These are phyloP conservation scores for Solanum paucissectum DNA, from an alignment of 257 asterid species.

Conservation along the genomic window DNA sequence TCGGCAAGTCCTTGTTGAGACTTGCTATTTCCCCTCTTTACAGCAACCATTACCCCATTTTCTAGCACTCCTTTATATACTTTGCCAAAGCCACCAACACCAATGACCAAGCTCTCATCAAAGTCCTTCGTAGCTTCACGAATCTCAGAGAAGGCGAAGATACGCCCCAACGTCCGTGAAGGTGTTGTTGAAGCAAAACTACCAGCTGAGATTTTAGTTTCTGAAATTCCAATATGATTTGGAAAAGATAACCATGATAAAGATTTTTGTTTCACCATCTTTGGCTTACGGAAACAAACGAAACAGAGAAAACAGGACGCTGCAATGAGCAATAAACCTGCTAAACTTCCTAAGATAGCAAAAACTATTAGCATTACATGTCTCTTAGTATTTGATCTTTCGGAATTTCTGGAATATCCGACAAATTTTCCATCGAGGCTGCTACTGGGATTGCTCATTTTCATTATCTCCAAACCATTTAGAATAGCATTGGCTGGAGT, in stretches of 20 bases:
- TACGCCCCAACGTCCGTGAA: constrained; percentile 9
- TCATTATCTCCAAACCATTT: constrained; percentile 25
- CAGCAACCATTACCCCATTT: constrained; percentile 19
- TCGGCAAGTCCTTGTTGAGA: constrained; percentile 23
- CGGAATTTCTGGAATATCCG: neutral
- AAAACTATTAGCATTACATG: neutral
- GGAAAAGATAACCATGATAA: constrained; percentile 14
- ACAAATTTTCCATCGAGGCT: constrained; percentile 3
- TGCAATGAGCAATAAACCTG: neutral
- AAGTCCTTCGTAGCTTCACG: constrained; percentile 20
- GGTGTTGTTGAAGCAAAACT: constrained; percentile 18
- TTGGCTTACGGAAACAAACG: neutral
- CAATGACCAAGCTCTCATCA: constrained; percentile 18
- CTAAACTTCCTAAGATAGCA: constrained; percentile 3
- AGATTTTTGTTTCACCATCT: constrained; percentile 8
- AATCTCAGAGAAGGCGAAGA: constrained; percentile 14
- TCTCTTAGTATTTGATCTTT: neutral
- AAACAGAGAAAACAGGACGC: neutral
- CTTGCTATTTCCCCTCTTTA: constrained; percentile 19
- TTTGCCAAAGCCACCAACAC: constrained; percentile 26
- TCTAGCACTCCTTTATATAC: constrained; percentile 18
- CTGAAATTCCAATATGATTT: constrained; percentile 6
- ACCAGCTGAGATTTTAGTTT: constrained; percentile 11
- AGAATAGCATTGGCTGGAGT: constrained; percentile 15
- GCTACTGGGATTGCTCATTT: constrained; percentile 14